phyloP scores from a whole-genome alignment of 2,329 filamentous ascomycete genomes.

The Calonectria hawksworthii region DNA sequence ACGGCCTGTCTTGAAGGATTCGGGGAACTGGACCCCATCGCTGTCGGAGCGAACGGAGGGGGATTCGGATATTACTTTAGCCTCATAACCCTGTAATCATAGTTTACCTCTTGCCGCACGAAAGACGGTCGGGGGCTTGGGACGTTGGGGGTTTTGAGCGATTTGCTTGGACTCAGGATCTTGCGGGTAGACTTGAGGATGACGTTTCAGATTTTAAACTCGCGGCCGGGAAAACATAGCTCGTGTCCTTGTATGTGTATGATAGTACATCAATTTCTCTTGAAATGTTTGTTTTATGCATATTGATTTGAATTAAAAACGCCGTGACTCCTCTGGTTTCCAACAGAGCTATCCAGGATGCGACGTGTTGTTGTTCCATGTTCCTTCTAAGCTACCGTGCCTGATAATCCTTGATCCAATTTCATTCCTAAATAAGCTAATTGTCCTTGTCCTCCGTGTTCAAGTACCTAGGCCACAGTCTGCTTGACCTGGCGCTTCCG shows the following conservation, averaged over 20 bases:
- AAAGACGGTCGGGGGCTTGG: conserved; percentile 34
- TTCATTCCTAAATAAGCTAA: background rate
- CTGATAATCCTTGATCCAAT: background rate
- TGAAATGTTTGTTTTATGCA: conserved; percentile 28
- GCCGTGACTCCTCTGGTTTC: conserved; percentile 29
- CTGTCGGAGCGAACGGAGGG: conserved; percentile 19
- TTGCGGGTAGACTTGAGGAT: conserved; percentile 45
- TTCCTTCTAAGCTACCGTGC: background rate
- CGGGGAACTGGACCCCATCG: conserved; percentile 15
- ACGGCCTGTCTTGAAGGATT: conserved; percentile 24
- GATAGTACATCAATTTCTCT: conserved; percentile 50
- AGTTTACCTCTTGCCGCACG: conserved; percentile 41
- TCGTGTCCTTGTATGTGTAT: conserved; percentile 47
- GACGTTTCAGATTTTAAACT: conserved; percentile 43
- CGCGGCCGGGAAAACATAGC: conserved; percentile 31
- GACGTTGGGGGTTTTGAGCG: conserved; percentile 39
- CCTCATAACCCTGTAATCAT: conserved; percentile 48
- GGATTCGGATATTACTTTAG: conserved; percentile 43
- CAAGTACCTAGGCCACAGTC: conserved; percentile 14
- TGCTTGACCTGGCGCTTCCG: conserved; percentile 34
- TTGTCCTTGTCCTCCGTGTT: background rate
- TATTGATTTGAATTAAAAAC: conserved; percentile 13
- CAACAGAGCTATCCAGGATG: background rate
- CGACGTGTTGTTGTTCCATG: background rate
- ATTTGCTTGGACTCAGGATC: conserved; percentile 39